Evolutionary conservation across 1,284 basidiomycete species (phyloP).

Genomic region (Pholiota adiposa): DNA sequence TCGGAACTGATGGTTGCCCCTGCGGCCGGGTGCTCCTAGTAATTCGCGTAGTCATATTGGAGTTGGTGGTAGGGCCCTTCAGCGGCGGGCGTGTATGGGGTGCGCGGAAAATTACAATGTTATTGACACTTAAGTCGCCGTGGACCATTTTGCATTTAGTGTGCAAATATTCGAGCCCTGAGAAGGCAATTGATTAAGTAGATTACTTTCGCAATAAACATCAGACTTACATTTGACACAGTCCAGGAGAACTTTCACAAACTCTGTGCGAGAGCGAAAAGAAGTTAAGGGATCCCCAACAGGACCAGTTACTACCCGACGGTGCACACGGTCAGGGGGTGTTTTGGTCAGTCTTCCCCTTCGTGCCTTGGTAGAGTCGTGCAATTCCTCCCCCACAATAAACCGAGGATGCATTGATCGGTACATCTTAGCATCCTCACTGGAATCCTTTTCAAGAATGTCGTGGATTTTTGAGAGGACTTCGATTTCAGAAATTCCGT

Average conservation of each 20-base stretch:
- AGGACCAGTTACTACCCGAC: conserved; percentile 16
- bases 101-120: conserved; percentile 10
- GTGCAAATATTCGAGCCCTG: conserved; percentile 4
- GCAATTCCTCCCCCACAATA: conserved; percentile 16
- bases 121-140: conserved; percentile 16
- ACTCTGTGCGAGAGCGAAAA: conserved; percentile 14
- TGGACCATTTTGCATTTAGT: conserved; percentile 8
- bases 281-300: conserved; percentile 16
- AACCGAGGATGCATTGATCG: conserved; percentile 8
- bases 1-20: background rate
- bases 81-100: background rate
- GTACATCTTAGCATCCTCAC: conserved; percentile 8
- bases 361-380: conserved; percentile 9
- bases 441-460: background rate
- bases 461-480: background rate
- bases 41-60: background rate
- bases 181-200: conserved; percentile 8
- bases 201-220: conserved; percentile 11
- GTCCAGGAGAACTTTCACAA: conserved; percentile 12
- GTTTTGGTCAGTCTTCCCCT: conserved; percentile 2
- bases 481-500: background rate
- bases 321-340: conserved; percentile 8
- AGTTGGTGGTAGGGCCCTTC: background rate
- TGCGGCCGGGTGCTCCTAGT: background rate
- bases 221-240: conserved; percentile 15